These are phyloP conservation scores for Trichosporon inkin DNA, from an alignment of 1,284 basidiomycete species.

Conservation along the genomic window DNA sequence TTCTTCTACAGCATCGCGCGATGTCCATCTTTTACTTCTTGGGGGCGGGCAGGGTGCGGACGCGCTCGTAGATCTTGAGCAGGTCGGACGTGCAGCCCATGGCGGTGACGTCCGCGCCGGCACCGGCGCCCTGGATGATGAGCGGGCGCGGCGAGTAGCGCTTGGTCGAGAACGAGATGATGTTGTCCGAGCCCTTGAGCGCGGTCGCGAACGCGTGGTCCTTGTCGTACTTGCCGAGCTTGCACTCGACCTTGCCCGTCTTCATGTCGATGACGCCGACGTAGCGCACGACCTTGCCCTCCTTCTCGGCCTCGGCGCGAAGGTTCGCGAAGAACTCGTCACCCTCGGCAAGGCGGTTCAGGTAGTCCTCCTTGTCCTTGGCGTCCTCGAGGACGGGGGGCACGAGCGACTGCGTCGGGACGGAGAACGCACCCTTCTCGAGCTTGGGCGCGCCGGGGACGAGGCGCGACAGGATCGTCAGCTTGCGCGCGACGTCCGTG, in stretches of 20 bases:
- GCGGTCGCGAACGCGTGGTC: conserved; percentile 93
- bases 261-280: conserved; percentile 89
- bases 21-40: neutral
- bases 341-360: conserved; percentile 73
- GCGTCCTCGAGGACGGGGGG: conserved; percentile 68
- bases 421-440: conserved; percentile 68
- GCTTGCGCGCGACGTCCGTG: conserved; percentile 92
- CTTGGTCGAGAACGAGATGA: conserved; percentile 93
- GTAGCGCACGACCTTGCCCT: conserved; percentile 81
- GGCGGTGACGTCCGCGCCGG: conserved; percentile 93
- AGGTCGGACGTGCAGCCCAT: conserved; percentile 73
- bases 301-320: conserved; percentile 68
- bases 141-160: conserved; percentile 78
- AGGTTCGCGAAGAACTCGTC: conserved; percentile 75
- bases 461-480: conserved; percentile 86
- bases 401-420: conserved; percentile 80
- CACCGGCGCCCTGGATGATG: conserved; percentile 91
- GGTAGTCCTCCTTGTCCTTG: conserved; percentile 72
- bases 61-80: conserved; percentile 48
- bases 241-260: conserved; percentile 72
- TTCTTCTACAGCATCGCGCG: neutral
- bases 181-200: conserved; percentile 93
- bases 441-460: conserved; percentile 55
- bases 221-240: conserved; percentile 81
- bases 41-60: conserved; percentile 18